Percentiles rank a stretch among this genome's conserved stretches.
phyloP scores from a whole-genome alignment of 2,329 filamentous ascomycete genomes.

The Triangularia setosa region DNA sequence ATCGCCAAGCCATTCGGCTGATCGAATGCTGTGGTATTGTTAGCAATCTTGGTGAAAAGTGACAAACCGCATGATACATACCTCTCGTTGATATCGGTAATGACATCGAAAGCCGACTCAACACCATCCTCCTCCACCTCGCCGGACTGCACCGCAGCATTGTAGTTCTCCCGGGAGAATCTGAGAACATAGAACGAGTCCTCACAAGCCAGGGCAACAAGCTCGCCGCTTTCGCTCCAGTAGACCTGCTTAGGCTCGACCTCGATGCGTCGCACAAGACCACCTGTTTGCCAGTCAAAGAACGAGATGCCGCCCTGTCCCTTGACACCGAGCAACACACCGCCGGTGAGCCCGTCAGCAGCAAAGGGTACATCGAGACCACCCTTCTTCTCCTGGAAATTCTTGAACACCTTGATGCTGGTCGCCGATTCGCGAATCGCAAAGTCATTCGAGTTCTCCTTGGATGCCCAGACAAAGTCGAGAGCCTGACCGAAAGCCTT shows the following conservation, averaged over 20 bases:
- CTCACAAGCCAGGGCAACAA: constrained; percentile 88
- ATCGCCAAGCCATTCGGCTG: constrained; percentile 96
- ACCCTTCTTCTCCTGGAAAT: constrained; percentile 87
- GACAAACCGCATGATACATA: constrained; percentile 34
- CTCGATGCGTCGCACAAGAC: constrained; percentile 87
- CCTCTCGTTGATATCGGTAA: constrained; percentile 92
- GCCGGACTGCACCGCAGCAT: constrained; percentile 76
- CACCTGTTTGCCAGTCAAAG: constrained; percentile 92
- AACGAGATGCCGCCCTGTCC: constrained; percentile 92
- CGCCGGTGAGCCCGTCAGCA: constrained; percentile 84
- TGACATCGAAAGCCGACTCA: constrained; percentile 91
- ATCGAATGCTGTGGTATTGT: constrained; percentile 63
- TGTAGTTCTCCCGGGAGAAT: constrained; percentile 84
- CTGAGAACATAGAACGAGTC: constrained; percentile 93
- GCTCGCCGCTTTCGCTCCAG: constrained; percentile 95
- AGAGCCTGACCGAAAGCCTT: constrained; percentile 94
- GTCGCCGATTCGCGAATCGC: constrained; percentile 93
- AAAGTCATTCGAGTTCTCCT: constrained; percentile 97
- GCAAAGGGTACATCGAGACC: constrained; percentile 93
- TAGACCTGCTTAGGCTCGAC: constrained; percentile 74
- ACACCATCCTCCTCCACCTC: constrained; percentile 87
- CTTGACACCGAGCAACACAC: constrained; percentile 87
- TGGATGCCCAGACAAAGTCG: constrained; percentile 95
- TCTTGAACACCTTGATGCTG: constrained; percentile 95
- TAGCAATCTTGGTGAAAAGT: constrained; percentile 14